Evolutionary conservation across 495 filamentous ascomycete species (phyloP), one percentile per base, ranked within the genome.

Genomic region (Chaetomium tenue): DNA sequence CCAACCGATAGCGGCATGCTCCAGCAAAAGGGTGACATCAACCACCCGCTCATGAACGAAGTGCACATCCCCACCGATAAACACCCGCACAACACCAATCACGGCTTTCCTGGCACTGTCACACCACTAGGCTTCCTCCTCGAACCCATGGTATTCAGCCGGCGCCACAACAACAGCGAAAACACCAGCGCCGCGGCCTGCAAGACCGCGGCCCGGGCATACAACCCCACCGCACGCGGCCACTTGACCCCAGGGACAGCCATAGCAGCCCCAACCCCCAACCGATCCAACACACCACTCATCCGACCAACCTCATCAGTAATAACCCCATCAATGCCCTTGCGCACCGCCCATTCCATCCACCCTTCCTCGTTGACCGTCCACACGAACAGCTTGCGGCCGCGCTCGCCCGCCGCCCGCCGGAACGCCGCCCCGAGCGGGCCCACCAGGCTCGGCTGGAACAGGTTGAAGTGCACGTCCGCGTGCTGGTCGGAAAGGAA

Each of bases 331-430:
- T 84, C 80, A 11, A 84, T 72, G 13, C 74, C 75, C 53, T 80
- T 76, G 8, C 67, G 57, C 28, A 84, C 76, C 15, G n/a, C 53
- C 83, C 59, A 61, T 33, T 52, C 48, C 59, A 61, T 61, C 71
- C 83, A 79, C 15, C 76, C 72, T 58, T 83, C 82, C 4, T 87
- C 84, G 67, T 97, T 95, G 23, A 96, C 90, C 0, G 93, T 97
- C 93, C 93, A 98, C 1, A 85, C 78, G 69, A 86, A 89, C 9
- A 97, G 74, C 15, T 81, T 79, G 22, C 89, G 83, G 20, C 79
- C 77, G 7, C 78, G 74, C 59, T 74, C 72, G 50, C 79, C 79
- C 11, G 82, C 82, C 23, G 90, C 84, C 2, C 81, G 79, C 15
- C 91, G 61, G 76, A 97, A 94, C 2, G 73, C 74, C 11, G 75